Base-by-base conservation (phyloP, 306 rosid species). In the Inga oerstediana region DNA sequence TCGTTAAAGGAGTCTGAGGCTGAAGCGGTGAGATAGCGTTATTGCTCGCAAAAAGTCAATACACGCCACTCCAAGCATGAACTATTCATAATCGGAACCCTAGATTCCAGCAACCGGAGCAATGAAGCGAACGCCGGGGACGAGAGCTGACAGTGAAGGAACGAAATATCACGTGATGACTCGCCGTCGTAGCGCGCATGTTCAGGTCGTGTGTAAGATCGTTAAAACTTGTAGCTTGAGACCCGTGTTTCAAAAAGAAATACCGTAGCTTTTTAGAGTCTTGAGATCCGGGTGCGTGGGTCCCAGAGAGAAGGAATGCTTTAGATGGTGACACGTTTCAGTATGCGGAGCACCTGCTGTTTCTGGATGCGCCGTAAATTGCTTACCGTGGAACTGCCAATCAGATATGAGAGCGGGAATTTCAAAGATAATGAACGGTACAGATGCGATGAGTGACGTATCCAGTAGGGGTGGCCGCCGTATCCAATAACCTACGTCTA, bases 81-180 rank as follows among this genome's bases (percentile, higher is more conserved):
- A 48, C 45, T 19, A 74, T 5, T 24, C 35, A 79, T 77, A 59
- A 64, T 66, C 76, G 80, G 64, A 76, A 72, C 74, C 80, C 82
- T 68, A 79, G 27, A 69, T 61, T 62, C 61, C 81, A 81, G 82
- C 13, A 54, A 77, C 49, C 82, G 82, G 84, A 59, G 81, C 35
- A 22, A 44, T 11, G n/a, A 4, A 70, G 75, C 14, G 52, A 39
- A 35, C 34, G 65, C 83, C 68, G 82, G 62, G 76, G 24, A 39
- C 52, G 75, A 9, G 74, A 11, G 44, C 69, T 66, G 22, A 54
- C 82, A 67, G 78, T n/a, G 73, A 70, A 8, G 32, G 68, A 27
- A 11, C 16, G 76, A 30, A 48, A 66, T 48, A 74, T 76, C 59
- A 13, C 24, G 72, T 3, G 77, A 81, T 67, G 65, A 83, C 56